phyloP scores from a whole-genome alignment of 108 stramenopile species.

The Conticribra guillardii region DNA sequence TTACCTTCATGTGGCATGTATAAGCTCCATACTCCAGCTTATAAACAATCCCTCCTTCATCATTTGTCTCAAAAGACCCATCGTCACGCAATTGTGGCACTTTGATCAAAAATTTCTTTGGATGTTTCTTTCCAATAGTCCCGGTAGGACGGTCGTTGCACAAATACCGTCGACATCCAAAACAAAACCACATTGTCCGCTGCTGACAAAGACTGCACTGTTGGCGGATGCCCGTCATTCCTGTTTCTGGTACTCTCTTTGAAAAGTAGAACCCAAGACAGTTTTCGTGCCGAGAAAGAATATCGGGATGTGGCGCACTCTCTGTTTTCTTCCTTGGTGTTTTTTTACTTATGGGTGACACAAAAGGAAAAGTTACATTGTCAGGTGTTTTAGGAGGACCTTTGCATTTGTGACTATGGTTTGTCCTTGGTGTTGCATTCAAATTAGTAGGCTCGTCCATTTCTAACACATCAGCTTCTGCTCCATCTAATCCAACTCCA shows the following conservation, averaged over 20 bases:
- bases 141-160: neutral
- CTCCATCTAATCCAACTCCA: no score
- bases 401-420: neutral
- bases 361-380: neutral
- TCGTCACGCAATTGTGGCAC: neutral
- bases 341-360: no score
- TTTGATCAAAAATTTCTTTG: conserved; percentile 1
- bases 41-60: no score
- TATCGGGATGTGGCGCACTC: no score
- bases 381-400: neutral
- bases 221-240: neutral
- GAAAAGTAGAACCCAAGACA: conserved; percentile 1
- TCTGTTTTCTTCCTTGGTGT: no score
- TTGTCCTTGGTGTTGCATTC: neutral
- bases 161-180: conserved; percentile 1
- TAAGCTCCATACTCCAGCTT: no score
- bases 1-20: no score
- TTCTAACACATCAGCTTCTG: no score
- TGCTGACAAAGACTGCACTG: neutral
- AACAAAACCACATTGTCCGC: neutral
- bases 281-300: neutral
- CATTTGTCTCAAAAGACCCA: neutral
- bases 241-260: conserved; percentile 2
- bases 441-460: no score
- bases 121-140: neutral